A percentile compares a stretch with the other conserved stretches of the same genome.
phyloP scores from a whole-genome alignment of 2,329 filamentous ascomycete genomes.

The Paecilomyces sp. region DNA sequence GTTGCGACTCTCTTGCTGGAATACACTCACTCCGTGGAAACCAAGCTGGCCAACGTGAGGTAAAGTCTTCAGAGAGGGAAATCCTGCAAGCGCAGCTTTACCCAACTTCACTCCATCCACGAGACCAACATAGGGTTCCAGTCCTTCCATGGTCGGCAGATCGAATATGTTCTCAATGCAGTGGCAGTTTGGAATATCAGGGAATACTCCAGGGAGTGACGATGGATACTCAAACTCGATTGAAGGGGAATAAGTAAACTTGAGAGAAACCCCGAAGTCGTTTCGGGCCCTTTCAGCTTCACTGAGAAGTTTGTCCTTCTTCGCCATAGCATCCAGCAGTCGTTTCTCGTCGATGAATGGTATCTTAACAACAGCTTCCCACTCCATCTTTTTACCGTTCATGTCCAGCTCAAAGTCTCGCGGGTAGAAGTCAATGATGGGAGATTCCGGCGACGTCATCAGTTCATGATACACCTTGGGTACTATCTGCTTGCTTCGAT shows the following conservation, averaged over 20 bases:
- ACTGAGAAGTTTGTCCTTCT: conserved; percentile 71
- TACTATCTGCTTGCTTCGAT: conserved; percentile 95
- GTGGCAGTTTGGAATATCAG: conserved; percentile 75
- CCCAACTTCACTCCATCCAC: conserved; percentile 80
- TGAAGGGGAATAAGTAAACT: conserved; percentile 78
- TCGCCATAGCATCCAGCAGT: conserved; percentile 75
- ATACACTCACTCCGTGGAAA: conserved; percentile 87
- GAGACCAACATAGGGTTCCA: conserved; percentile 77
- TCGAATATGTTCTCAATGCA: conserved; percentile 97
- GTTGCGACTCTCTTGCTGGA: conserved; percentile 91
- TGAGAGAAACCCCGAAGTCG: conserved; percentile 83
- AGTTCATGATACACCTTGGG: conserved; percentile 78
- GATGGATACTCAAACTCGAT: conserved; percentile 79
- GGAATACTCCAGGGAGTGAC: conserved; percentile 81
- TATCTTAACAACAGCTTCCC: conserved; percentile 98
- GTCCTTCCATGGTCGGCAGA: conserved; percentile 80
- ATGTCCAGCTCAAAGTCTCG: conserved; percentile 96
- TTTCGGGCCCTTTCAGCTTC: conserved; percentile 76
- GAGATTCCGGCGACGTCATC: conserved; percentile 85
- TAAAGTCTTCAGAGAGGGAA: conserved; percentile 81
- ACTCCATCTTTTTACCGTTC: conserved; percentile 99
- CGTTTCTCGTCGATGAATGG: conserved; percentile 94
- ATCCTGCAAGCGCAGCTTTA: conserved; percentile 77
- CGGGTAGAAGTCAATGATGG: conserved; percentile 97
- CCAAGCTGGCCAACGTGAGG: conserved; percentile 74